These are phyloP conservation scores for Pseudocercospora fijiensis DNA, from an alignment of 2,329 filamentous ascomycete genomes.

Conservation along the genomic window DNA sequence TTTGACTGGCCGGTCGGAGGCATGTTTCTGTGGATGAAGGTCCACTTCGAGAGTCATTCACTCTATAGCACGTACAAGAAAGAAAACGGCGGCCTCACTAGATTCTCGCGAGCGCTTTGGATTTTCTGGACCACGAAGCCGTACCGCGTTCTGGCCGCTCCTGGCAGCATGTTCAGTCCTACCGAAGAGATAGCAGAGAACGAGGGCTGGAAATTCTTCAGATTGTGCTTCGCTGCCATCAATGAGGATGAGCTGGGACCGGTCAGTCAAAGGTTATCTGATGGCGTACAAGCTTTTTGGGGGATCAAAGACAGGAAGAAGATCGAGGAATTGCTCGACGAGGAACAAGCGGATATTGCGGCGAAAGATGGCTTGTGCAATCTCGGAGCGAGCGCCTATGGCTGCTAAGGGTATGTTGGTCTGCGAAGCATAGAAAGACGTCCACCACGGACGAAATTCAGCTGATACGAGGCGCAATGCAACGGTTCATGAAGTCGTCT, in stretches of 20 bases:
- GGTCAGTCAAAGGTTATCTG: conserved; percentile 63
- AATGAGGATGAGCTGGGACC: conserved; percentile 65
- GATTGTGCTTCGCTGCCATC: conserved; percentile 84
- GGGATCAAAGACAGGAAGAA: conserved; percentile 64
- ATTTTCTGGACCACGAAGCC: conserved; percentile 68
- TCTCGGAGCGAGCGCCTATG: conserved; percentile 9
- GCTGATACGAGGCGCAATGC: not conserved
- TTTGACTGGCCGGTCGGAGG: conserved; percentile 81
- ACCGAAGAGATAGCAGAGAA: conserved; percentile 58
- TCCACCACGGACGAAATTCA: not conserved
- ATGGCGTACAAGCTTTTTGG: conserved; percentile 74
- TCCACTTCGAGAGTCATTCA: conserved; percentile 72
- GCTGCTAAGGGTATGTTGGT: conserved; percentile 8
- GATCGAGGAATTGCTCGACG: conserved; percentile 62
- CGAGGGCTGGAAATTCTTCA: conserved; percentile 68
- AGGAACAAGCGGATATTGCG: conserved; percentile 32
- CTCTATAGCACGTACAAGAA: conserved; percentile 57
- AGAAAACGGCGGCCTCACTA: conserved; percentile 44
- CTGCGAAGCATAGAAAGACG: not conserved
- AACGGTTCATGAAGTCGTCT: not conserved
- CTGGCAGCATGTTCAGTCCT: conserved; percentile 72
- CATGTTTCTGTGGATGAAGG: conserved; percentile 85
- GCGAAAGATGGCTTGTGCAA: conserved; percentile 10
- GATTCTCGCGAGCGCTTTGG: conserved; percentile 67
- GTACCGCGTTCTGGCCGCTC: conserved; percentile 66